Evolutionary conservation across 2,329 filamentous ascomycete species (phyloP), one percentile per base, ranked within the genome.

Genomic region (Lachnellula arida): DNA sequence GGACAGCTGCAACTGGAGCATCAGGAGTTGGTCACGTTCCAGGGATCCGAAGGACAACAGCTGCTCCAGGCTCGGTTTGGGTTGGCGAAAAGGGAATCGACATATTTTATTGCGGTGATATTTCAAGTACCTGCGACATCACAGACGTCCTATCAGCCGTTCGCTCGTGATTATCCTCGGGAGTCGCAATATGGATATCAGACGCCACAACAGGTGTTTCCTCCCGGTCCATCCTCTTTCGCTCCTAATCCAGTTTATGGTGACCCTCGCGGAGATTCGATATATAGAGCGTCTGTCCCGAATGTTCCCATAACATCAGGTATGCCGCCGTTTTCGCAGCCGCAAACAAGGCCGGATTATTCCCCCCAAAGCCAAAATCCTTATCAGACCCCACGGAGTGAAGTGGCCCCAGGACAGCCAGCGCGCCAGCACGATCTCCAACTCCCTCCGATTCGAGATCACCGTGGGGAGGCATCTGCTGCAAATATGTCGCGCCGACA

Each of bases 61-160:
- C 72, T 73, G 9, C 77, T 78, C 56, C 71, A 76, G 2, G 72
- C 82, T 32, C 79, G 78, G 1, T 65, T 85, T 39, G 81, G 82
- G 0, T 73, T 86, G 32, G 80, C 78, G 12, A 86, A 84, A 63
- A 78, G 79, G 59, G 80, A 81, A 4, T 82, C 81, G 40, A 81
- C 84, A 56, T 86, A 82, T 67, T 85, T 85, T 61, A 76, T 86
- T 43, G 79, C 84, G 7, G 63, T 85, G 15, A 25, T 64, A 11
- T 50, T 69, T 23, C 55, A 65, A 46, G 46, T 66, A 4, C 63
- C 55, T 19, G 47, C 60, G 7, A 62, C 63, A 25, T 65, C 63
- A 40, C 63, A 64, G 50, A 9, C 56, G 23, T 67, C 59, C 46
- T 63, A 62, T 19, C 65, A 61, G 32, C 52, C 65, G 40, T 69